Base-by-base conservation (phyloP, 139 green algal species). In the Dunaliella sp. region DNA sequence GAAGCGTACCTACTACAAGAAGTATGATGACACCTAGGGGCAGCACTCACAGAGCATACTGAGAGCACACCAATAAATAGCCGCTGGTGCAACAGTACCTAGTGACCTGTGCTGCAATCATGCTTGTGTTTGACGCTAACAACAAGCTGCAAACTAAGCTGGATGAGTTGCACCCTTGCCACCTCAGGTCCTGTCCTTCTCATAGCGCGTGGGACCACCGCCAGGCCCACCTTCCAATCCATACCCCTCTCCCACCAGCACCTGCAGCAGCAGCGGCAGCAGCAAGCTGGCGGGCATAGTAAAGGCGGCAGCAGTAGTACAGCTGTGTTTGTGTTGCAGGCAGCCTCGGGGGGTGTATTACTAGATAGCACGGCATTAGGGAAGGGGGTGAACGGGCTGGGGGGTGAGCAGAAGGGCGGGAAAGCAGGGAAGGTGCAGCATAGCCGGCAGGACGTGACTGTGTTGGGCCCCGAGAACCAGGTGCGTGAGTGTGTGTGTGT, bases 191-290 rank as follows among this genome's bases (percentile, higher is more conserved):
- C 83, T 3, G 83, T 81, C 0, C 36, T 95, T 74, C 83, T 94
- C 36, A 73, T 94, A 2, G 93, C 88, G 0, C 84, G 87, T 16
- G 93, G 93, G 25, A 87, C 57, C 0, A 36, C 82, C n/a, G 88
- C 84, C 0, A 92, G 91, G 83, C 93, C 93, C 0, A 33, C 38
- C 21, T 93, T 95, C 77, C 85, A 94, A 48, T 95, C 0, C 36
- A 57, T 0, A 12, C 94, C n/a, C 83, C 88, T 3, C 0, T 28
- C 0, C 73, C 82, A n/a, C 34, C 85, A 28, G 26, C 82, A 0
- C 35, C 25, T 0, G 59, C 83, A 37, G 36, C 34, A 12, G 77
- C 30, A 1, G 57, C 87, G 48, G 48, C 48, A 65, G 48, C 48
- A 16, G 48, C n/a, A n/a, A n/a, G 48, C 48, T 16, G 48, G 48